Conservation (phyloP, 2,329 filamentous ascomycete species). For the Hymenoscyphus infarciens region DNA sequence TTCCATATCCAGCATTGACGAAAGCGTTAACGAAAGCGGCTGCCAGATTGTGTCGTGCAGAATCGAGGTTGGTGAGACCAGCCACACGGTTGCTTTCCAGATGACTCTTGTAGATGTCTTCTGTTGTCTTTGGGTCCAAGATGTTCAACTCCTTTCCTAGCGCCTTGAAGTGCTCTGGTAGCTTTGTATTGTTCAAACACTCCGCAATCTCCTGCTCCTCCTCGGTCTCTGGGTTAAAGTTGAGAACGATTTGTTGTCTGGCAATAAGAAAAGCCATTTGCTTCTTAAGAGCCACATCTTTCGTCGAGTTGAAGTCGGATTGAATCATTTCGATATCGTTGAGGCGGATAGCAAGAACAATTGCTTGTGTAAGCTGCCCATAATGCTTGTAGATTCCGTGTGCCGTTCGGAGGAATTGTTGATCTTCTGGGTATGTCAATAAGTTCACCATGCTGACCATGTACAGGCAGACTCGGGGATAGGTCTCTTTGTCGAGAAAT, state of each 20-base stretch:
- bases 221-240: slow-evolving; percentile 58
- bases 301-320: slow-evolving; percentile 73
- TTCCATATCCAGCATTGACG: slow-evolving; percentile 90
- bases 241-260: slow-evolving; percentile 82
- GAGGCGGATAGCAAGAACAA: slow-evolving; percentile 88
- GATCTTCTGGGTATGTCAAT: slow-evolving; percentile 95
- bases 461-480: slow-evolving; percentile 88
- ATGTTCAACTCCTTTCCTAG: slow-evolving; percentile 96
- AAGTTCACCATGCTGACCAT: slow-evolving; percentile 99
- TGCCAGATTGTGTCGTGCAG: slow-evolving; percentile 90
- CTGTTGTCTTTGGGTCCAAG: slow-evolving; percentile 90
- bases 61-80: slow-evolving; percentile 91
- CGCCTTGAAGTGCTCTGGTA: slow-evolving; percentile 90
- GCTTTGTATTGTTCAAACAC: slow-evolving; percentile 79
- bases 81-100: slow-evolving; percentile 91
- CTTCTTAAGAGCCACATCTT: slow-evolving; percentile 80
- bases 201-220: slow-evolving; percentile 75
- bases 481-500: slow-evolving; percentile 92
- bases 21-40: slow-evolving; percentile 97
- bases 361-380: slow-evolving; percentile 88
- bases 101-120: slow-evolving; percentile 99
- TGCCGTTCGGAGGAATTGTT: slow-evolving; percentile 87
- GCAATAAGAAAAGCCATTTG: slow-evolving; percentile 93
- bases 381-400: slow-evolving; percentile 93
- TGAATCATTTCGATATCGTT: slow-evolving; percentile 84